These are phyloP conservation scores for Lagerstroemia speciosa DNA, from an alignment of 345 rosid genomes.

Conservation along the genomic window DNA sequence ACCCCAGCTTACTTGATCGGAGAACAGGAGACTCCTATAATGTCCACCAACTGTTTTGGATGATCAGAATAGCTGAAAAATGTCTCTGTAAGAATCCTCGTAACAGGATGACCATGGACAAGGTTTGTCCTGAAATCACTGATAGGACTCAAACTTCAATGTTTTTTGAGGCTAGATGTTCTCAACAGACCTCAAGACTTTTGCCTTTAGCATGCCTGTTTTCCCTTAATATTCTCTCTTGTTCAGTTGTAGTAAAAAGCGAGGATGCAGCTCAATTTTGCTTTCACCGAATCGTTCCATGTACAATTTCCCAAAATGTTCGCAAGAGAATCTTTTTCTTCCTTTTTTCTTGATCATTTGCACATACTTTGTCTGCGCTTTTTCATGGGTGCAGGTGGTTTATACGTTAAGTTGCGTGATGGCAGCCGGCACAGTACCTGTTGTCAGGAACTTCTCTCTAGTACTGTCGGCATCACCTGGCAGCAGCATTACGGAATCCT, in stretches of 20 bases:
- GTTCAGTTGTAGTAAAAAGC: too few relatives aligned
- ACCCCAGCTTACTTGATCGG: slow-evolving; percentile 44
- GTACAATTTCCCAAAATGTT: background rate
- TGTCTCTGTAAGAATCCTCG: slow-evolving; percentile 51
- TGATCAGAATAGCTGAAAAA: slow-evolving; percentile 54
- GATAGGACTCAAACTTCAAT: background rate
- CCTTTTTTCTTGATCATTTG: background rate
- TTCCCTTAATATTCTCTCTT: too few relatives aligned
- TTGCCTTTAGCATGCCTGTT: background rate
- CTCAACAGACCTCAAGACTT: background rate
- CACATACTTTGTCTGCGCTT: background rate
- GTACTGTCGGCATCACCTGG: slow-evolving; percentile 22
- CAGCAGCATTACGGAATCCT: slow-evolving; percentile 19
- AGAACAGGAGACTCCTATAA: slow-evolving; percentile 44
- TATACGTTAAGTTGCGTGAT: slow-evolving; percentile 28
- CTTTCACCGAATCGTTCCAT: too few relatives aligned
- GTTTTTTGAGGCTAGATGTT: background rate
- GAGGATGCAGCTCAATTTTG: too few relatives aligned
- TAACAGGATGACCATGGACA: slow-evolving; percentile 40
- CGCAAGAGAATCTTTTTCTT: background rate
- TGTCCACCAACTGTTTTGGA: slow-evolving; percentile 60
- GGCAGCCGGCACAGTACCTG: slow-evolving; percentile 17
- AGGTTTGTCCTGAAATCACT: slow-evolving; percentile 14
- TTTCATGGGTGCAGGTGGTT: slow-evolving; percentile 33
- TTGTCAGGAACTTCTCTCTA: slow-evolving; percentile 27